Percentiles rank a stretch among this genome's conserved stretches.
Conservation (phyloP, 2,329 filamentous ascomycete genomes). For the Capronia americana region DNA sequence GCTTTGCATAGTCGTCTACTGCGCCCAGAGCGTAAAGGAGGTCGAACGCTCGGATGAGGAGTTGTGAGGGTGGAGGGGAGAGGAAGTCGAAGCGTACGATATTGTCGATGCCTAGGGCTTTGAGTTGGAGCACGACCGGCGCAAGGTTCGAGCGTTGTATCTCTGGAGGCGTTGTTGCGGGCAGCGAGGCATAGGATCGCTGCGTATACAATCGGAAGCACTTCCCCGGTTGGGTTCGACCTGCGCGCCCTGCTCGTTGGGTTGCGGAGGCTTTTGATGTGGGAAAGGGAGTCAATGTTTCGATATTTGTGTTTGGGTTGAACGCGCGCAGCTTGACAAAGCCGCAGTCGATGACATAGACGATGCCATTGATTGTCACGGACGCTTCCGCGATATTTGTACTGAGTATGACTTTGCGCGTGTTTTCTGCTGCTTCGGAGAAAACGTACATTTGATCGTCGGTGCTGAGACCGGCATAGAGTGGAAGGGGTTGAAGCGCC, state of each 20-base stretch:
- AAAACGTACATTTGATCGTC: slow-evolving; percentile 97
- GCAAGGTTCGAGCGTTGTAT: slow-evolving; percentile 92
- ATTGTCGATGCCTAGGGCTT: slow-evolving; percentile 94
- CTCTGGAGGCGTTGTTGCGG: slow-evolving; percentile 80
- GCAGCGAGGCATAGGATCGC: slow-evolving; percentile 68
- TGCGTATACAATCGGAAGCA: slow-evolving; percentile 94
- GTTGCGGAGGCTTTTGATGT: slow-evolving; percentile 92
- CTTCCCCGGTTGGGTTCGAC: slow-evolving; percentile 87
- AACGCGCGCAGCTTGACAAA: slow-evolving; percentile 90
- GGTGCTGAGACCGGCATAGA: slow-evolving; percentile 86
- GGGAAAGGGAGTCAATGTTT: slow-evolving; percentile 79
- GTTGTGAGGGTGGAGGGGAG: slow-evolving; percentile 80
- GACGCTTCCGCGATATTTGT: slow-evolving; percentile 98
- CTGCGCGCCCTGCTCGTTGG: slow-evolving; percentile 87
- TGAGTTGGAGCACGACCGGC: slow-evolving; percentile 85
- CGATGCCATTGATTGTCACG: slow-evolving; percentile 89
- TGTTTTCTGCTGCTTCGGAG: slow-evolving; percentile 79
- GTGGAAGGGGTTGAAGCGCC: slow-evolving; percentile 72
- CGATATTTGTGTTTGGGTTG: slow-evolving; percentile 83
- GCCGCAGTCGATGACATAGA: slow-evolving; percentile 87
- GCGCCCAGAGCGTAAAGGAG: slow-evolving; percentile 85
- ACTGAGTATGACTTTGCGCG: slow-evolving; percentile 87
- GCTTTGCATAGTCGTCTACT: slow-evolving; percentile 85
- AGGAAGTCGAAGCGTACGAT: slow-evolving; percentile 89
- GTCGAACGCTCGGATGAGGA: slow-evolving; percentile 85